Percentiles rank a stretch among this genome's conserved stretches.
These are phyloP conservation scores for Steccherinum ochraceum DNA, from an alignment of 768 basidiomycete species.

Conservation along the genomic window DNA sequence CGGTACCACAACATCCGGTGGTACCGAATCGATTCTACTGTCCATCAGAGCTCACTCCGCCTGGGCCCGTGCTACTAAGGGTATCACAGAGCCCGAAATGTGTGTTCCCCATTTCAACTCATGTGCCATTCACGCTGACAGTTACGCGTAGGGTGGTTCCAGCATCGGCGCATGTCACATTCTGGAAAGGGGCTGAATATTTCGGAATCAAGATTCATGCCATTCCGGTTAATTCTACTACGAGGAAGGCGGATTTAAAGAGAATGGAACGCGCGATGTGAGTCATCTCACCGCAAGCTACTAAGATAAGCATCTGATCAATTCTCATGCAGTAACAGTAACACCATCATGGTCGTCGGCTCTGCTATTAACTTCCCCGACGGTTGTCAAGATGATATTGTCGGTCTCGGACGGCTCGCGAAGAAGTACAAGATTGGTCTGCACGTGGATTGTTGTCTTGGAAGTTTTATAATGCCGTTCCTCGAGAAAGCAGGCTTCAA, in stretches of 20 bases:
- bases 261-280: constrained; percentile 84
- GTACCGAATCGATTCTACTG: constrained; percentile 96
- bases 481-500: constrained; percentile 73
- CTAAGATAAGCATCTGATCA: constrained; percentile 1
- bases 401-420: constrained; percentile 70
- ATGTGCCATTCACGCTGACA: constrained; percentile 3
- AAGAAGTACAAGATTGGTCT: constrained; percentile 70
- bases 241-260: constrained; percentile 74
- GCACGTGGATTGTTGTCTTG: constrained; percentile 94
- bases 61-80: constrained; percentile 81
- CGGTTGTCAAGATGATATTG: constrained; percentile 83
- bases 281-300: constrained; percentile 33
- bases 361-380: constrained; percentile 85
- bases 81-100: constrained; percentile 93
- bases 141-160: constrained; percentile 62
- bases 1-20: constrained; percentile 91
- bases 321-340: constrained; percentile 59
- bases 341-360: constrained; percentile 90
- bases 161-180: constrained; percentile 85
- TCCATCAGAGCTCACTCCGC: constrained; percentile 91
- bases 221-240: constrained; percentile 72
- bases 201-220: constrained; percentile 85
- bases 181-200: constrained; percentile 88
- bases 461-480: constrained; percentile 92
- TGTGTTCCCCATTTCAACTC: constrained; percentile 27